Percentiles rank a stretch among this genome's conserved stretches.
phyloP scores from a whole-genome alignment of 2,329 filamentous ascomycete species.

The Diaporthe capsici region DNA sequence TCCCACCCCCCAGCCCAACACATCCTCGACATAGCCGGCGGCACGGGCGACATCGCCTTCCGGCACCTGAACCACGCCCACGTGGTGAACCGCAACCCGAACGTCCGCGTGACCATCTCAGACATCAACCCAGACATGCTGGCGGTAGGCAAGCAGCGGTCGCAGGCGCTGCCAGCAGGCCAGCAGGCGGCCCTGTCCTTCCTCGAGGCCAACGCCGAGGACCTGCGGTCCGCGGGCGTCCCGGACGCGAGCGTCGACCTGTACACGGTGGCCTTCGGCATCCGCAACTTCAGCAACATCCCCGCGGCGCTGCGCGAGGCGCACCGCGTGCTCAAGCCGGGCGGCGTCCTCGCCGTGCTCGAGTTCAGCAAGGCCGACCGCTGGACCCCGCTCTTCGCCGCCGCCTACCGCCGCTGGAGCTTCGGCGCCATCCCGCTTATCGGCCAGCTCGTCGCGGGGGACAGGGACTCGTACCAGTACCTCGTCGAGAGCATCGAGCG shows the following conservation, averaged over 20 bases:
- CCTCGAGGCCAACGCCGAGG: conserved; percentile 91
- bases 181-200: conserved; percentile 71
- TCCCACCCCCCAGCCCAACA: conserved; percentile 67
- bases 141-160: conserved; percentile 63
- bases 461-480: conserved; percentile 97
- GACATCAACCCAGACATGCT: conserved; percentile 60
- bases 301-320: conserved; percentile 86
- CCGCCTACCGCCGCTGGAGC: conserved; percentile 94
- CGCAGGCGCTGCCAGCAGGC: conserved; percentile 51
- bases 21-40: conserved; percentile 96
- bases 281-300: conserved; percentile 97
- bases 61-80: conserved; percentile 92
- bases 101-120: conserved; percentile 59
- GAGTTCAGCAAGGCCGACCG: conserved; percentile 91
- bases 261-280: conserved; percentile 98
- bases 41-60: conserved; percentile 98
- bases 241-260: conserved; percentile 84
- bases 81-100: conserved; percentile 78
- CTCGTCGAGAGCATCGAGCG: conserved; percentile 97
- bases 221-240: conserved; percentile 71
- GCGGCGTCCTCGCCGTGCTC: conserved; percentile 95
- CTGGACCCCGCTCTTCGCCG: conserved; percentile 79
- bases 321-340: conserved; percentile 89
- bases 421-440: conserved; percentile 96
- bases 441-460: conserved; percentile 93